These are phyloP conservation scores for Tylopilus subfusipes DNA, from an alignment of 768 basidiomycete genomes.

Conservation along the genomic window DNA sequence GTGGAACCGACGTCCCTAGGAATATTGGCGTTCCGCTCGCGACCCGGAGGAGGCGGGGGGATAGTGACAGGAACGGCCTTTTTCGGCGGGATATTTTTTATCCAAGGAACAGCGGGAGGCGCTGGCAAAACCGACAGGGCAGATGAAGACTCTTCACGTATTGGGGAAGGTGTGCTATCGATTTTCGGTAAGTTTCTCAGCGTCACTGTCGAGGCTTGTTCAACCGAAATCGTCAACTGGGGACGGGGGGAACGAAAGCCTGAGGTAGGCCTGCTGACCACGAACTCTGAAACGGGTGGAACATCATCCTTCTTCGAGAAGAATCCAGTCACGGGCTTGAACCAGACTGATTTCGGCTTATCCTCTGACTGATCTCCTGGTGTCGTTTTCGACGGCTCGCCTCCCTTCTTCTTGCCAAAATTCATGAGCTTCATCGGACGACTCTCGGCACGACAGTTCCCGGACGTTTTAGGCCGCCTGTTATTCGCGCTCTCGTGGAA, in stretches of 20 bases:
- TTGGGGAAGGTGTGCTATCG: constrained; percentile 27
- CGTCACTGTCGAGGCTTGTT: constrained; percentile 33
- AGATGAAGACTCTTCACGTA: constrained; percentile 24
- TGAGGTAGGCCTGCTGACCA: constrained; percentile 16
- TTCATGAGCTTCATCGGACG: constrained; percentile 43
- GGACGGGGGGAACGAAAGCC: constrained; percentile 25
- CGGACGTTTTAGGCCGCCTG: constrained; percentile 24
- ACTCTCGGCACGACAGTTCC: constrained; percentile 24
- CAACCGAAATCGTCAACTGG: constrained; percentile 43
- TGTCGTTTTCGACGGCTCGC: constrained; percentile 18
- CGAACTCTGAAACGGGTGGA: constrained; percentile 15
- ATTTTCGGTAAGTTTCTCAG: constrained; percentile 27
- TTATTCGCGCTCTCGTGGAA: constrained; percentile 29
- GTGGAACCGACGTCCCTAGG: constrained; percentile 35
- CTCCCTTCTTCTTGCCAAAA: constrained; percentile 40
- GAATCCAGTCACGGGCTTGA: constrained; percentile 33
- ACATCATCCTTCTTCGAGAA: constrained; percentile 25
- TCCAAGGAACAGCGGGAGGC: constrained; percentile 26
- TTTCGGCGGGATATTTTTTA: constrained; percentile 23
- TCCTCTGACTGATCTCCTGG: constrained; percentile 24
- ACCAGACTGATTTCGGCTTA: constrained; percentile 32
- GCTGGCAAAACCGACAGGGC: constrained; percentile 33
- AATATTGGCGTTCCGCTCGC: constrained; percentile 34
- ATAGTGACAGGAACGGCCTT: constrained; percentile 35
- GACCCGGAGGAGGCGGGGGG: constrained; percentile 31